Conservation (phyloP, 225 moss, liverwort and hornwort species). For the Marchantia paleacea region DNA sequence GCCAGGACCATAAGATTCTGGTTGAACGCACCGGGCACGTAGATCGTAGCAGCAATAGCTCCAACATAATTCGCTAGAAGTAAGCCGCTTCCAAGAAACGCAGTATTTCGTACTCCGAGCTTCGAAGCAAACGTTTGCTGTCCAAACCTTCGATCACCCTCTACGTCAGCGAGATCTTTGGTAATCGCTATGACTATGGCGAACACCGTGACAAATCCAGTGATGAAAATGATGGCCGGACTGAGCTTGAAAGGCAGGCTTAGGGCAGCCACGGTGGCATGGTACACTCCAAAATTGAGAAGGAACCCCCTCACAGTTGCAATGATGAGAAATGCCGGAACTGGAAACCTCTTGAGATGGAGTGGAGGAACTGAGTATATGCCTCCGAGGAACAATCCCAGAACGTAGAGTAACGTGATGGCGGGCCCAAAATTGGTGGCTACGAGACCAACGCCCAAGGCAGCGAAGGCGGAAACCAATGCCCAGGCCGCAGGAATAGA, state of each 20-base stretch:
- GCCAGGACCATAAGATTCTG: conserved; percentile 56
- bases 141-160: conserved; percentile 71
- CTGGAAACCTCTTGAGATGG: conserved; percentile 68
- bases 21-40: conserved; percentile 60
- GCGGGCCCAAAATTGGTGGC: conserved; percentile 71
- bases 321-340: conserved; percentile 82
- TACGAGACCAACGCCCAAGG: conserved; percentile 58
- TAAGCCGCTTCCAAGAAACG: conserved; percentile 61
- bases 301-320: conserved; percentile 83
- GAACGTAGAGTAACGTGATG: conserved; percentile 57
- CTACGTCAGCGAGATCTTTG: conserved; percentile 78
- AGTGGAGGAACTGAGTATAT: conserved; percentile 81
- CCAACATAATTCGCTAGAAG: conserved; percentile 70
- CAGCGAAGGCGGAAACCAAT: conserved; percentile 55
- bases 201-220: conserved; percentile 76
- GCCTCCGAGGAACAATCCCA: conserved; percentile 68
- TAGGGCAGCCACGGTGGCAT: conserved; percentile 78
- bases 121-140: conserved; percentile 72
- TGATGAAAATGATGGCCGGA: conserved; percentile 88
- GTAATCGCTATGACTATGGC: conserved; percentile 88
- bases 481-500: conserved; percentile 69
- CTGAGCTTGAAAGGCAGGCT: conserved; percentile 64
- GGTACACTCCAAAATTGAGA: conserved; percentile 88
- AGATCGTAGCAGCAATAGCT: conserved; percentile 62
- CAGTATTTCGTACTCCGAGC: conserved; percentile 69